Evolutionary conservation across 148 eudicot genomes (phyloP), one percentile per base, ranked within the genome.

Genomic region (Hydrangea macrophylla): DNA sequence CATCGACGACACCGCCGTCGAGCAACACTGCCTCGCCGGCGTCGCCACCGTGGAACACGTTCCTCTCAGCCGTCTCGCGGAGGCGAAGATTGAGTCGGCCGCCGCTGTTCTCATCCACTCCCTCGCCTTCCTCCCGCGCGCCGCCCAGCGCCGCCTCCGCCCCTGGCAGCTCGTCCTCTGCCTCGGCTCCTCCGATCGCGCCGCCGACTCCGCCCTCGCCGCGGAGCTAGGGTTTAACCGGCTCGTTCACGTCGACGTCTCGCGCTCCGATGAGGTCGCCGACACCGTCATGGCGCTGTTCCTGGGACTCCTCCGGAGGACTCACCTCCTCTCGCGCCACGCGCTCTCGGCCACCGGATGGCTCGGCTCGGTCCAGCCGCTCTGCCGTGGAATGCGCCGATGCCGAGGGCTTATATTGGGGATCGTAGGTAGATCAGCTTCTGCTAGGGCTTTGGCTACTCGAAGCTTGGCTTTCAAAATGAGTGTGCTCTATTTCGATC

Each of bases 381-480:
- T 94, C 10, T 94, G 97, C 73, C 84, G 97, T 0, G 99, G 99
- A 27, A 94, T 94, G 99, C 78, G 99, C 42, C 79, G 99, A 57
- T 94, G 99, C 67, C 75, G 99, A 2, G 99, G 99, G 0, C 85
- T 94, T 17, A 97, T 90, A 61, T 77, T 94, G 61, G 99, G 99
- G 72, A 90, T 94, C 64, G 71, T 94, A 8, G 99, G 99, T n/a
- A 81, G 92, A 81, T 94, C 99, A 78, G 97, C 90, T 42, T 83
- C 97, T 0, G 99, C 99, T 5, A 78, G 77, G 74, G 83, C 89
- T 20, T 82, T 94, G 89, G 99, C 97, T 28, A 82, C 73, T 55
- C 70, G 99, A 59, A 94, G 99, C 80, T 82, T 94, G 90, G 89
- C 98, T 9, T 94, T 94, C 70, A 88, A 88, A 81, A 94, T 94